Evolutionary conservation across 345 rosid genomes (phyloP).

Genomic region (Rhodomyrtus tomentosa): DNA sequence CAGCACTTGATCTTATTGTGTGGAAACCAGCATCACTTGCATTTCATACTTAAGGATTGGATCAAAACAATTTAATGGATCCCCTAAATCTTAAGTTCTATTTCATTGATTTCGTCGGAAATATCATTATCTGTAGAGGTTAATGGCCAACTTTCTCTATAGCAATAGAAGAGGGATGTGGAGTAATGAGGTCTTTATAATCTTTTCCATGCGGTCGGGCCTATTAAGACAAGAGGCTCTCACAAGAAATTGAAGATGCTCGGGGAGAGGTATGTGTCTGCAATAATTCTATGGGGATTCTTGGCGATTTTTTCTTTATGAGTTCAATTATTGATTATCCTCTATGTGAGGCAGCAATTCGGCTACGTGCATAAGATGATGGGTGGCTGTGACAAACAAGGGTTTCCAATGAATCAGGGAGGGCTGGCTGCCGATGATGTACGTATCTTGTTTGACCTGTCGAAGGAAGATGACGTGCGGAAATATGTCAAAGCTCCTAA

Average conservation of each 20-base stretch:
- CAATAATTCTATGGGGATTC: neutral
- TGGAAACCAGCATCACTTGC: neutral
- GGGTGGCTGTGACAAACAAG: conserved; percentile 96
- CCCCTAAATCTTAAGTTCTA: too few relatives aligned
- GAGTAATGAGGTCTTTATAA: neutral
- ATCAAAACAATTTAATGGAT: neutral
- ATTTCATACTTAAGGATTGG: too few relatives aligned
- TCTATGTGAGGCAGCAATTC: conserved; percentile 38
- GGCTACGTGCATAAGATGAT: conserved; percentile 78
- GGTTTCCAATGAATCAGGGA: conserved; percentile 93
- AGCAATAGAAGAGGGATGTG: neutral
- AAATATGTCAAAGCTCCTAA: conserved; percentile 50
- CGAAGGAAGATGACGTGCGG: too few relatives aligned
- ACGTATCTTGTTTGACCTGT: conserved; percentile 27
- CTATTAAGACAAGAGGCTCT: conserved; percentile 73
- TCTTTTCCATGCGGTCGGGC: conserved; percentile 40
- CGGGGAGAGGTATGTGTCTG: conserved; percentile 50
- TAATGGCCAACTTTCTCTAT: neutral
- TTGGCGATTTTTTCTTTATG: neutral
- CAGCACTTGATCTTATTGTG: neutral
- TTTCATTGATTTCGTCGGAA: neutral
- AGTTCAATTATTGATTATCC: neutral
- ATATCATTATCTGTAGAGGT: neutral
- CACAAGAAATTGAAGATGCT: conserved; percentile 88
- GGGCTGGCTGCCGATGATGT: conserved; percentile 84